Evolutionary conservation across 495 filamentous ascomycete species (phyloP), one percentile per base, ranked within the genome.

Genomic region (Immersiella caudata): DNA sequence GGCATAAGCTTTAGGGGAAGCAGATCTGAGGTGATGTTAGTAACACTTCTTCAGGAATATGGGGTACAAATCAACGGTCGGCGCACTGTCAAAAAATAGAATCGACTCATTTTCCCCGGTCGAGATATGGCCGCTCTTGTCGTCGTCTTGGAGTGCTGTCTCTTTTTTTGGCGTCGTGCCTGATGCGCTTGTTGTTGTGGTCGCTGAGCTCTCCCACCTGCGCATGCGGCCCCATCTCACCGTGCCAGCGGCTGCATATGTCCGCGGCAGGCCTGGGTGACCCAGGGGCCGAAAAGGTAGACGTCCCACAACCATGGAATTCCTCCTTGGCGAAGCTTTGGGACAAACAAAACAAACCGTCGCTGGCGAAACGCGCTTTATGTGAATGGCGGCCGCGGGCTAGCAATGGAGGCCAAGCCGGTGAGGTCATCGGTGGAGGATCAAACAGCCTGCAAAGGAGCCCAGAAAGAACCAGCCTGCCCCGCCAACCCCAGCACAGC

Each of bases 81-180:
- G 77, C 88, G 73, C 78, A 96, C 93, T 97, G 74, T 96, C 93
- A 68, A 99, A 88, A 78, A 94, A 99, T 7, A 99, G 71, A 25
- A 97, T 88, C 0, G 88, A 89, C 79, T 97, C 93, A 65, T 90
- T 90, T 0, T 88, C 77, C 1, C 76, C 81, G 6, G 90, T 75
- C 22, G 84, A 77, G 67, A 99, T 96, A 74, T 97, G 93, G 2
- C 95, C 94, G 9, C 81, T 83, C 69, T 88, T 83, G 64, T 85
- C 77, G 29, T 86, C 82, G 25, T 82, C 84, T 0, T 81, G 79
- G 20, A 66, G 56, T 0, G 79, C 82, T 66, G 78, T 85, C 74
- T 82, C 60, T 60, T 66, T 68, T 64, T 66, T 67, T 58, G 40
- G 40, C 14, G 40, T 46, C 14, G 40, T 12, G 26, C 71, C 67